Percentiles rank a stretch among this genome's conserved stretches.
These are phyloP conservation scores for Apiotrichum akiyoshidainum DNA, from an alignment of 1,284 basidiomycete species.

Conservation along the genomic window DNA sequence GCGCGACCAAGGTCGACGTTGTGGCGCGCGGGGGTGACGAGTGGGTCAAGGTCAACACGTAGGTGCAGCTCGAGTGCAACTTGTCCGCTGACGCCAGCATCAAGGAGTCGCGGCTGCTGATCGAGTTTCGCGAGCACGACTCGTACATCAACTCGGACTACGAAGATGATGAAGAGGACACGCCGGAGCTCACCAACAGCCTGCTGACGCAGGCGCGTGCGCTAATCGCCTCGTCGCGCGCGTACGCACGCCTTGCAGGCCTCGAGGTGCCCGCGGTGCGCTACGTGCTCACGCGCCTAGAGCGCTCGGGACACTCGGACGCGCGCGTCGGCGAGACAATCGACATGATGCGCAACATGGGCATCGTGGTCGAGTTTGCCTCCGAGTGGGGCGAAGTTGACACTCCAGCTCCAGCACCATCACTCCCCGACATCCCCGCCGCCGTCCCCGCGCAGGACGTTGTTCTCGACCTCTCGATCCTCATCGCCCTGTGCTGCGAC, in stretches of 20 bases:
- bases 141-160: slow-evolving; percentile 62
- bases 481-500: slow-evolving; percentile 79
- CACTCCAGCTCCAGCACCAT: background rate
- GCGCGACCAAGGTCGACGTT: slow-evolving; percentile 60
- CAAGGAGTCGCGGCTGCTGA: slow-evolving; percentile 67
- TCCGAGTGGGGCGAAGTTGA: background rate
- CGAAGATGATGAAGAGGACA: slow-evolving; percentile 19
- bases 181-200: slow-evolving; percentile 56
- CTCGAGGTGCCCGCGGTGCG: slow-evolving; percentile 52
- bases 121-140: slow-evolving; percentile 77
- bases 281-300: slow-evolving; percentile 67
- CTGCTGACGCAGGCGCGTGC: slow-evolving; percentile 34
- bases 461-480: slow-evolving; percentile 73
- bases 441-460: slow-evolving; percentile 49
- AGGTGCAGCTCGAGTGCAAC: slow-evolving; percentile 43
- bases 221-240: slow-evolving; percentile 61
- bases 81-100: slow-evolving; percentile 54
- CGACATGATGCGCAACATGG: slow-evolving; percentile 58
- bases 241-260: slow-evolving; percentile 49
- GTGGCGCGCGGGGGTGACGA: slow-evolving; percentile 66
- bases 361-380: slow-evolving; percentile 56
- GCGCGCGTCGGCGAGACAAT: slow-evolving; percentile 64
- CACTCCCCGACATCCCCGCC: background rate
- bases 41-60: slow-evolving; percentile 86
- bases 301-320: slow-evolving; percentile 53